Evolutionary conservation across 2,329 filamentous ascomycete genomes (phyloP), one percentile per base, ranked within the genome.

Genomic region (Aspergillus fijiensis): DNA sequence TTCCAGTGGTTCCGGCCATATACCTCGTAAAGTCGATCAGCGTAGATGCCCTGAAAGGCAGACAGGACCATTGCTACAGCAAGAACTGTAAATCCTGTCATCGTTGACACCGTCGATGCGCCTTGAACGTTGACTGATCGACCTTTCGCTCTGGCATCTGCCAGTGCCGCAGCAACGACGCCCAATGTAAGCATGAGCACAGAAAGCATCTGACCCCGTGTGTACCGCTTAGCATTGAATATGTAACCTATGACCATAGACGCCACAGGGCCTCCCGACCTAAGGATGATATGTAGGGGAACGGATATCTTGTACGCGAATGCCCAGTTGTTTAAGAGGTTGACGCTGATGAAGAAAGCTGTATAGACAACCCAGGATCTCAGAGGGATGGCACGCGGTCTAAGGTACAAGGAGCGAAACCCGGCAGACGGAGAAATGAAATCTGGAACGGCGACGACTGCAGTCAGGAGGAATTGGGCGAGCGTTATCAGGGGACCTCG

Each of bases 301-400:
- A 99, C 92, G 6, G 92, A 96, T 59, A 99, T 98, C 68, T 92
- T 88, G 79, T 97, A 99, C 63, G 92, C 93, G 76, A 99, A 99
- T 6, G 94, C 95, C 81, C 94, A 94, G 70, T 99, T 99, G 79
- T 99, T 99, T 72, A 99, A 80, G 60, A 98, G 87, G 70, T 98
- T 99, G 77, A 99, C 95, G 63, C 85, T 85, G 74, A 96, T 95
- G 78, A 98, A 98, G 67, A 97, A 85, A 4, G 89, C 80, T 48
- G 96, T 96, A 72, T 96, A 97, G 70, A 94, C 82, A 53, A 91
- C 73, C 93, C 95, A 98, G 72, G 91, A 89, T 51, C 84, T 83
- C 57, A 98, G 81, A 0, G 95, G 95, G 4, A 98, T 91, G 55
- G 86, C 87, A 65, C 93, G 92, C 19, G 85, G 85, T 59, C 85